Base-by-base conservation (phyloP, 176 grass and related monocot genomes). In the Pharus latifolius region DNA sequence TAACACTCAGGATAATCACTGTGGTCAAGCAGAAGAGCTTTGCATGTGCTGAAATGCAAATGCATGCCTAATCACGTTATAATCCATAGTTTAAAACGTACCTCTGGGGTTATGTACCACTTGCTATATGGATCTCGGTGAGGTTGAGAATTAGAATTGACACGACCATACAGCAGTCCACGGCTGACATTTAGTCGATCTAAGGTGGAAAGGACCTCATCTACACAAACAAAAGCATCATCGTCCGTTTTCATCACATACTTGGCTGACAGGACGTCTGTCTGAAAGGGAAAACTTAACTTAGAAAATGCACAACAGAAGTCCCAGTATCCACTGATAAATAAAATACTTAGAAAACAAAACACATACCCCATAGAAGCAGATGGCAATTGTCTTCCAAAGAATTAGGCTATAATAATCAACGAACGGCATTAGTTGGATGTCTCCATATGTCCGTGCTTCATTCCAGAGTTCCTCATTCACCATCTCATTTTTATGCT, bases 221-320 rank as follows among this genome's bases (percentile, higher is more conserved):
- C 96, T 12, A 99, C 69, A 69, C 96, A 84, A 68, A 99, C 96
- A 84, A 99, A 99, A 82, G 96, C 96, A 77, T 99, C 96, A 63
- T 99, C 96, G 58, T 99, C 96, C 52, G 96, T 99, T 85, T 99
- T 99, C 96, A 99, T 95, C 56, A 95, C 87, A 81, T 95, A 95
- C 65, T 95, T 95, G 55, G 87, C 87, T 31, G 87, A 88, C 56
- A 86, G 53, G 50, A 80, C 84, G 74, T 99, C 82, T 67, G 90
- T 95, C 96, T 95, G 71, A 5, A 76, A 49, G 12, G 74, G 44
- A 76, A 22, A 67, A 63, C 16, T 56, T 9, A 67, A 51, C 53
- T 83, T 66, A 78, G 24, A 72, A 64, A 44, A 74, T 59, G 59
- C 31, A 72, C 4, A 2, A 55, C 18, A 66, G 45, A 74, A 22